Base-by-base conservation (phyloP, 306 rosid genomes). In the Echinosophora koreensis region DNA sequence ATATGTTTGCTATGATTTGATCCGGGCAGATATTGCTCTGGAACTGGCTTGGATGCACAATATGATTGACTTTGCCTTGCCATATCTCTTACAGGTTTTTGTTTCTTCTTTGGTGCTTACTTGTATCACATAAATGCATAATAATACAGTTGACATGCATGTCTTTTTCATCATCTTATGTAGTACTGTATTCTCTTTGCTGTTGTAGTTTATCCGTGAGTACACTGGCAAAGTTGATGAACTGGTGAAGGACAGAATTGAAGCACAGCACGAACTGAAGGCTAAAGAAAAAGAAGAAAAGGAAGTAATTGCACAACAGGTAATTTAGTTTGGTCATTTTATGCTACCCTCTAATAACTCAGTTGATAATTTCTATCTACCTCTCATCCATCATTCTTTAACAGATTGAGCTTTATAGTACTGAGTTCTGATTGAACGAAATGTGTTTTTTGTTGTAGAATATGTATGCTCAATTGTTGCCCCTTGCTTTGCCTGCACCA, bases 401-500 rank as follows among this genome's bases (percentile, higher is more conserved):
- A 44, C 44, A 28, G 44, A 51, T 77, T 73, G 78, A 39, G 28
- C 59, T 42, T 15, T 73, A 65, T 17, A 37, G n/a, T 80, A 34
- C 62, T 49, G 18, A 37, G 10, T 49, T 35, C 55, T 49, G 61
- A 70, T 51, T 55, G 41, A 52, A 49, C 64, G 39, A 8, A 28
- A 17, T 79, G 66, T 55, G 55, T 71, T 62, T 54, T 83, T 16
- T 74, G 67, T 81, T 89, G 90, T 93, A 94, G 98, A 95, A 95
- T 88, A 95, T 95, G 98, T 92, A 95, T 78, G 97, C 98, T 58
- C 97, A 92, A 62, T 86, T 95, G 85, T 82, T 95, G 86, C 98
- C 98, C 68, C 98, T 94, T 76, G 97, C 98, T 64, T 86, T 95
- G 83, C 97, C 97, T 77, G 99, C 99, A 62, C 99, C 97, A 34